These are phyloP conservation scores for Penicillium sp. DNA, from an alignment of 2,329 filamentous ascomycete genomes.

Conservation along the genomic window DNA sequence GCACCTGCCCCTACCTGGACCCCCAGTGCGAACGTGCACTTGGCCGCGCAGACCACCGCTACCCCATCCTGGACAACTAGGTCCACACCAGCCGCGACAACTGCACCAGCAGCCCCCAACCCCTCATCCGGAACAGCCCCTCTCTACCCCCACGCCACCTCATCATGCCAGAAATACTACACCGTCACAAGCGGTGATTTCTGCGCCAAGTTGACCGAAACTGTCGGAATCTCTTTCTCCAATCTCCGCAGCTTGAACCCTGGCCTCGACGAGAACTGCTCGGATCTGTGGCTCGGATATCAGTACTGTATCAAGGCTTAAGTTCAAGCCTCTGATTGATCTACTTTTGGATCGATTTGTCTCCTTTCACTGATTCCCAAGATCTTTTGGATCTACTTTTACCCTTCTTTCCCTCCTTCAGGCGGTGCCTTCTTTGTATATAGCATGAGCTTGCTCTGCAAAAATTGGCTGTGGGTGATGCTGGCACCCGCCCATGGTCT, in stretches of 20 bases:
- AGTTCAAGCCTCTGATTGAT: neutral
- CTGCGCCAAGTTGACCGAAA: constrained; percentile 25
- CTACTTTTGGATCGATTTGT: neutral
- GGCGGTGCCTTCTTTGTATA: constrained; percentile 13
- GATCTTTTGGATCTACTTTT: constrained; percentile 1
- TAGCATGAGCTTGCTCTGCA: constrained; percentile 12
- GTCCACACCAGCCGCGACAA: constrained; percentile 6
- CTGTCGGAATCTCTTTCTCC: constrained; percentile 21
- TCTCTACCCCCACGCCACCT: constrained; percentile 25
- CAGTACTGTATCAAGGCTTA: constrained; percentile 31
- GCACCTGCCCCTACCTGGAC: neutral
- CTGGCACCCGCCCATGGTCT: neutral
- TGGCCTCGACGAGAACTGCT: constrained; percentile 29
- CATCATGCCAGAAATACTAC: constrained; percentile 25
- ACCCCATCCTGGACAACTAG: constrained; percentile 10
- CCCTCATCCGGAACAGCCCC: constrained; percentile 13
- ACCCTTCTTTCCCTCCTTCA: constrained; percentile 6
- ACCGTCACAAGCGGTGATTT: constrained; percentile 27
- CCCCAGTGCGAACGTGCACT: neutral
- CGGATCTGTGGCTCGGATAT: constrained; percentile 35
- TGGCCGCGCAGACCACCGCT: neutral
- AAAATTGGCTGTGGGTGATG: constrained; percentile 1
- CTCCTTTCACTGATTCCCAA: neutral
- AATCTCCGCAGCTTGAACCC: constrained; percentile 30
- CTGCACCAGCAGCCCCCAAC: constrained; percentile 1